These are phyloP conservation scores for Pestalotiopsis sp. DNA, from an alignment of 2,329 filamentous ascomycete genomes.

Conservation along the genomic window DNA sequence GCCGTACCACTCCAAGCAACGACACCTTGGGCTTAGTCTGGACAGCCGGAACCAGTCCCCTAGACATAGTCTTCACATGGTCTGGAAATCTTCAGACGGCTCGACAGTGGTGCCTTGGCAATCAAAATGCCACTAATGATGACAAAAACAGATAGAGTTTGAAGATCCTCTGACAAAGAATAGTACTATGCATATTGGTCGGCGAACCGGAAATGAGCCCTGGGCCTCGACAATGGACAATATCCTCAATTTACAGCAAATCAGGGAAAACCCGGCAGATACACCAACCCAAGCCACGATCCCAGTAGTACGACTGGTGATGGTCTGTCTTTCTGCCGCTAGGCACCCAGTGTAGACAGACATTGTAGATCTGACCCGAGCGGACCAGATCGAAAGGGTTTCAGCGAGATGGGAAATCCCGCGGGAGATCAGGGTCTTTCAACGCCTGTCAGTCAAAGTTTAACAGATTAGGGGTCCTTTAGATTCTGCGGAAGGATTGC, in stretches of 20 bases:
- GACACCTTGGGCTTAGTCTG: not conserved
- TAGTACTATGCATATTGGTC: not conserved
- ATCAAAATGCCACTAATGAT: not conserved
- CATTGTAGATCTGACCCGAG: not conserved
- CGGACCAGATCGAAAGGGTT: not conserved
- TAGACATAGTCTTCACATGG: not conserved
- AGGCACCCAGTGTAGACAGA: not conserved
- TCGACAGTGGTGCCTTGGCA: slow-evolving; percentile 5
- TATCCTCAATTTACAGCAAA: not conserved
- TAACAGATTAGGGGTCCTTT: not conserved
- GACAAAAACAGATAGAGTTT: slow-evolving; percentile 1
- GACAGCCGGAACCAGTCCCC: not conserved
- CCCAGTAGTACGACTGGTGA: slow-evolving; percentile 1
- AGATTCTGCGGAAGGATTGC: not conserved
- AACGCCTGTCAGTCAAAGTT: not conserved
- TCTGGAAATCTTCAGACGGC: not conserved
- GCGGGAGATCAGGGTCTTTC: not conserved
- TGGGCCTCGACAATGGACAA: not conserved
- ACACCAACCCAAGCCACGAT: not conserved
- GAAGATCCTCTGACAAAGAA: not conserved
- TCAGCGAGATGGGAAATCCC: not conserved
- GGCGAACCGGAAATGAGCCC: slow-evolving; percentile 10
- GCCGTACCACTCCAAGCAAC: not conserved
- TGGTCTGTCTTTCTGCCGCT: not conserved
- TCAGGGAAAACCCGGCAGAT: not conserved